Base-by-base conservation (phyloP, 768 basidiomycete genomes). In the Hygrophorus pudorinus region DNA sequence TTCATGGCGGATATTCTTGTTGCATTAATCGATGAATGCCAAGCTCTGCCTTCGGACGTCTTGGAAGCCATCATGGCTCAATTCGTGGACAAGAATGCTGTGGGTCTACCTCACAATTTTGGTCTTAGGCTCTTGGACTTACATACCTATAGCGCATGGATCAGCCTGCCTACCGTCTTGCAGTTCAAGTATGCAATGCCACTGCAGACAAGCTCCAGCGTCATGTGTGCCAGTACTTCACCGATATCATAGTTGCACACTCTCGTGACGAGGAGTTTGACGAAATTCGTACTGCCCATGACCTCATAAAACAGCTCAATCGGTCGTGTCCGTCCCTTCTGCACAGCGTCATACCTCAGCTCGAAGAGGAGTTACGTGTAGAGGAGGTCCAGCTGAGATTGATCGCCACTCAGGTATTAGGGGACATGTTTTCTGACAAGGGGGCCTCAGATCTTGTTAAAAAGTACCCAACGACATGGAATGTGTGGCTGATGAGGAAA, bases 1-100 rank as follows among this genome's bases (percentile, higher is more conserved):
- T 85, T 80, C 51, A 77, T 94, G 64, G 75, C 78, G n/a, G 93
- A 97, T 56, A 91, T 98, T 47, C 73, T 98, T 41, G 73, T 85
- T 33, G 85, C 89, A 1, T 65, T 98, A 40, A 77, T 98, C 48
- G 94, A 98, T 54, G 96, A 98, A 60, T 78, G 76, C 40, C 73
- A 75, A 47, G 66, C 78, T 3, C 58, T 98, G n/a, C 88, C 91
- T 0, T 66, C 65, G 8, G 82, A 85, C 20, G 82, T 91, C 4
- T 62, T 94, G 58, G 87, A 94, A 42, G 70, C 73, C 16, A 66
- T 98, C 14, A 76, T 97, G 70, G 71, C 79, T 0, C 93, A 94
- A 57, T 94, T 97, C 55, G 69, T 79, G 64, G 82, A 85, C 53
- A 84, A 83, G 60, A 76, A 81, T 53, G 68, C 76, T 50, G 85